Conservation (phyloP, 352 stramenopile genomes). For the Globisporangium canariense region DNA sequence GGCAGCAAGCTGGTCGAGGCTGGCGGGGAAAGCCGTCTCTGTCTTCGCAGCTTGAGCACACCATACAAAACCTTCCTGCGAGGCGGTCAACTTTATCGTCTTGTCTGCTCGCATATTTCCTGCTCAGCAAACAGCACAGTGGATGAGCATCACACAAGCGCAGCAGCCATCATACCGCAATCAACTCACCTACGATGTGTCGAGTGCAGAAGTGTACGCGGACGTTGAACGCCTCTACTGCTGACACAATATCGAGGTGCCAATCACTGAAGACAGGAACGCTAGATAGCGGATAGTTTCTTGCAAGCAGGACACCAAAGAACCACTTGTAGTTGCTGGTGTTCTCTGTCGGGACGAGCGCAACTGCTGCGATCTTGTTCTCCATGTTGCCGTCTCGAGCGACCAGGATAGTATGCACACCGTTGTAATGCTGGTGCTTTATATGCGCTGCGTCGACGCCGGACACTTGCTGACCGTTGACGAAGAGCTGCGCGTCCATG, state of each 20-base stretch:
- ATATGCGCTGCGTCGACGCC: conserved; percentile 24
- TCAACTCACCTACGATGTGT: neutral
- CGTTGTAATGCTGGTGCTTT: conserved; percentile 28
- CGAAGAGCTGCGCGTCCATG: conserved; percentile 17
- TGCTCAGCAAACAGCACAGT: neutral
- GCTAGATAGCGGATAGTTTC: neutral
- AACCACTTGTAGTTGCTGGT: neutral
- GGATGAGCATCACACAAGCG: neutral
- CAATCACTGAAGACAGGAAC: neutral
- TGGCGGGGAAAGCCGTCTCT: neutral
- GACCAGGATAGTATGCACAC: conserved; percentile 22
- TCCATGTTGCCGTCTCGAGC: conserved; percentile 21
- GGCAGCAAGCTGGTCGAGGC: neutral
- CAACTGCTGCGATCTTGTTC: conserved; percentile 20
- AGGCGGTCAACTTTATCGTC: neutral
- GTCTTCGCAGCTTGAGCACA: neutral
- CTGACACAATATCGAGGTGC: neutral
- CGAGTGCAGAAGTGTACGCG: neutral
- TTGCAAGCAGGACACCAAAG: neutral
- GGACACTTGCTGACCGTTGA: conserved; percentile 10
- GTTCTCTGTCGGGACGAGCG: conserved; percentile 1
- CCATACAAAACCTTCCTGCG: neutral
- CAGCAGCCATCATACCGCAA: neutral
- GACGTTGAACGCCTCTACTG: neutral
- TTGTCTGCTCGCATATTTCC: neutral